Base-by-base conservation (phyloP, 2,329 filamentous ascomycete genomes). In the Fusarium sarcochroum region DNA sequence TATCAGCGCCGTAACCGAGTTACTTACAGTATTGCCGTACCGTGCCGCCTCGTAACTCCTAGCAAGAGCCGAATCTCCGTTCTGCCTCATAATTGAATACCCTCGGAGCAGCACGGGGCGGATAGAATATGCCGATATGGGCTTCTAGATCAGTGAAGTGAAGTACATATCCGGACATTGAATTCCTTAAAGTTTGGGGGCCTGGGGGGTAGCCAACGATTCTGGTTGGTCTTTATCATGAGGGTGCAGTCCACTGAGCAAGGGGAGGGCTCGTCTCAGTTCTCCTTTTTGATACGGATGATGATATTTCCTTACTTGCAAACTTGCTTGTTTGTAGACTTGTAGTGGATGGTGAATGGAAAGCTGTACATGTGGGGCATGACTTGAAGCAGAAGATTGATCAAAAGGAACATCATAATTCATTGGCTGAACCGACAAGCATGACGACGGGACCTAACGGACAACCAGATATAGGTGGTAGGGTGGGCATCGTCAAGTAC, bases 41-140 rank as follows among this genome's bases (percentile, higher is more conserved):
- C 32, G 48, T 51, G 45, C 47, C 50, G 47, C 42, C 45, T 63
- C 44, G 55, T 27, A 47, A 41, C 34, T 25, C 40, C 40, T 40
- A 23, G 15, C 18, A 45, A 42, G 40, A 60, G 42, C 66, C 38
- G 37, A 44, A 25, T 54, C 44, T 21, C 38, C 58, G 38, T 45
- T 53, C 40, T 27, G n/a, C 27, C 44, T 41, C 61, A 58, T 40
- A 20, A 51, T 37, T 58, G 40, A 63, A n/a, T 35, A 42, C 41
- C 59, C 47, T 69, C 67, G 71, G 67, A 48, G 45, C 62, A 59
- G 64, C 30, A 73, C 71, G 69, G 71, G 59, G 20, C 21, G 34
- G 37, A 34, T 58, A 45, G 40, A n/a, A n/a, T n/a, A n/a, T n/a
- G n/a, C n/a, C n/a, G 21, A 63, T 20, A 35, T 20, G 34, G 41